A percentile compares a stretch with the other conserved stretches of the same genome.
phyloP scores from a whole-genome alignment of 1,284 basidiomycete genomes.

The Malassezia brasiliensis region DNA sequence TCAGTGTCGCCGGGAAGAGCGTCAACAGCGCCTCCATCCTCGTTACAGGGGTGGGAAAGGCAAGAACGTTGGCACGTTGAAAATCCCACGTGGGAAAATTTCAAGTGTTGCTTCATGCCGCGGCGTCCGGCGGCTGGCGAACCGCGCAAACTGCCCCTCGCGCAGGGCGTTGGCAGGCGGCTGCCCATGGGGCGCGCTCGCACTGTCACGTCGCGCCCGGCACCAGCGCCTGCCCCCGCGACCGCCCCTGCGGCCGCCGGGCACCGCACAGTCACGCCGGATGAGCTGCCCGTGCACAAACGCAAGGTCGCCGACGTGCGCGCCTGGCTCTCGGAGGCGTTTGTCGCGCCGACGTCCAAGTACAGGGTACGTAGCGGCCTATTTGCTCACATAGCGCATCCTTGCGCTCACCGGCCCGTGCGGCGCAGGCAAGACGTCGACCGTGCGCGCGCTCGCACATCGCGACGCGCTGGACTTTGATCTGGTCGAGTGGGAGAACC shows the following conservation, averaged over 20 bases:
- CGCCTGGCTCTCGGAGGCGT: constrained; percentile 73
- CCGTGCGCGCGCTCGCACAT: constrained; percentile 61
- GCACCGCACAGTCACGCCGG: no score
- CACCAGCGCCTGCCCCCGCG: no score
- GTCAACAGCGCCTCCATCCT: constrained; percentile 15
- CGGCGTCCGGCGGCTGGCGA: neutral
- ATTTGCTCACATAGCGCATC: constrained; percentile 52
- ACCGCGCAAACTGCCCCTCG: neutral
- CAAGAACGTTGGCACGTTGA: neutral
- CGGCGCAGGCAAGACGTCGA: constrained; percentile 81
- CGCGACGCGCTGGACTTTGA: constrained; percentile 63
- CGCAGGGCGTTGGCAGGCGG: neutral
- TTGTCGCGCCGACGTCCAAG: constrained; percentile 61
- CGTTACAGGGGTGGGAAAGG: neutral
- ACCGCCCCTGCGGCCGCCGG: no score
- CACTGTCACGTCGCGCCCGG: no score
- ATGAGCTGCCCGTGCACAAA: constrained; percentile 68
- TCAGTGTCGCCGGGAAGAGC: constrained; percentile 15
- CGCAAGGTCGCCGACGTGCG: constrained; percentile 75
- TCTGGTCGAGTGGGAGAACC: constrained; percentile 74
- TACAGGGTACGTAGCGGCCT: constrained; percentile 53
- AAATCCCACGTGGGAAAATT: neutral
- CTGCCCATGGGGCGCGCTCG: neutral
- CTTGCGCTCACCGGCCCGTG: constrained; percentile 78
- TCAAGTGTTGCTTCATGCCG: neutral